Percentiles rank a stretch among this genome's conserved stretches.
phyloP scores from a whole-genome alignment of 106 monocot species.

The Agapanthus africanus region DNA sequence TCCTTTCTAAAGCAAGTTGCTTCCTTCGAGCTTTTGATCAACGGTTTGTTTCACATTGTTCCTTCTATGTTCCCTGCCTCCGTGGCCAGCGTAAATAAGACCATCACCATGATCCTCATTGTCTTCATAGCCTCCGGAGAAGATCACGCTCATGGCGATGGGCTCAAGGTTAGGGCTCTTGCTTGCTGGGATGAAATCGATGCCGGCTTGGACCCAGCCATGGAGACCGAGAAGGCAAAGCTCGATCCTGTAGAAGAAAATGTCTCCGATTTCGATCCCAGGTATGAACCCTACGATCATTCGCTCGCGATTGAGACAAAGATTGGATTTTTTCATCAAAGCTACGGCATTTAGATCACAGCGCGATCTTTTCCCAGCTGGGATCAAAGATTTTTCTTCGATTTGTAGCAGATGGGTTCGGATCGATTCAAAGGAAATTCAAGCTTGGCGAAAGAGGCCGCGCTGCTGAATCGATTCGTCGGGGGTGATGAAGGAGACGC shows the following conservation, averaged over 20 bases:
- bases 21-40: constrained; percentile 45
- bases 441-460: too few species aligned
- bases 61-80: constrained; percentile 30
- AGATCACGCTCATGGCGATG: constrained; percentile 47
- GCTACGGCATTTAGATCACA: constrained; percentile 29
- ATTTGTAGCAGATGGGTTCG: constrained; percentile 33
- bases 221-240: constrained; percentile 69
- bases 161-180: constrained; percentile 29
- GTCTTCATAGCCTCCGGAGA: constrained; percentile 63
- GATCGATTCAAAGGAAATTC: constrained; percentile 65
- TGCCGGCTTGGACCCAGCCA: constrained; percentile 81
- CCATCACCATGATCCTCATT: constrained; percentile 39
- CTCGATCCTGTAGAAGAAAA: constrained; percentile 76
- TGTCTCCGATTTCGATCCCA: too few species aligned
- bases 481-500: too few species aligned
- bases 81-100: constrained; percentile 47
- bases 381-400: constrained; percentile 21
- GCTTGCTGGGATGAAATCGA: constrained; percentile 32
- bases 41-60: background rate
- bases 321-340: constrained; percentile 28
- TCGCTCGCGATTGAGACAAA: constrained; percentile 63
- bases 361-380: constrained; percentile 23
- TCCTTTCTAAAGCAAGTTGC: constrained; percentile 50
- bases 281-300: constrained; percentile 65
- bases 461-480: too few species aligned